Conservation (phyloP, 2,329 filamentous ascomycete genomes). For the Colletotrichum coccodes region DNA sequence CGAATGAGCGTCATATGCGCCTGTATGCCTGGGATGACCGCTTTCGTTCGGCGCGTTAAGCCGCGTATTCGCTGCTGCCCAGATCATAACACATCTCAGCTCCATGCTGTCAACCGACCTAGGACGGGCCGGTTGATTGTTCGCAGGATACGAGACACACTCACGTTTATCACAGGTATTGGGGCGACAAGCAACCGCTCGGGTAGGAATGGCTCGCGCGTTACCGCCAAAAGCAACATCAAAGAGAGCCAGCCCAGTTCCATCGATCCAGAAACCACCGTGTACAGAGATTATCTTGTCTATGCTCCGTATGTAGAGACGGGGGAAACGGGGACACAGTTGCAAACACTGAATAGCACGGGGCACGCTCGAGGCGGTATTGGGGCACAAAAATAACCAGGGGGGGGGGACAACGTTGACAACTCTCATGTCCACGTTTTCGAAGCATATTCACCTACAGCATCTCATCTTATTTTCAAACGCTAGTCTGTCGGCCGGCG, state of each 20-base stretch:
- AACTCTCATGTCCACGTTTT: too few relatives aligned
- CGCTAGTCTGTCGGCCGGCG: slow-evolving; percentile 10
- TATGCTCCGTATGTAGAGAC: slow-evolving; percentile 1
- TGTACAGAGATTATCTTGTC: not conserved
- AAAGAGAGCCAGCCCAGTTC: not conserved
- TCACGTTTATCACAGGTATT: not conserved
- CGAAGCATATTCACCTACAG: not conserved
- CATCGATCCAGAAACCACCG: not conserved
- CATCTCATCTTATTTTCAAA: not conserved
- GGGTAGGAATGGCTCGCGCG: not conserved
- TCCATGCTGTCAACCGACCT: not conserved
- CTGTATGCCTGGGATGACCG: slow-evolving; percentile 24
- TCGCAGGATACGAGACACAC: not conserved
- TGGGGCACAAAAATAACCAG: not conserved
- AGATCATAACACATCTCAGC: not conserved
- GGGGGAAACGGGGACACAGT: not conserved
- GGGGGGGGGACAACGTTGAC: not conserved
- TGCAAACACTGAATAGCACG: not conserved
- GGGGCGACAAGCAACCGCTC: not conserved
- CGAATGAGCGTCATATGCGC: slow-evolving; percentile 27
- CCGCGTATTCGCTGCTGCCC: not conserved
- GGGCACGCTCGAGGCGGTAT: not conserved
- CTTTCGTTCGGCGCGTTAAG: slow-evolving; percentile 15
- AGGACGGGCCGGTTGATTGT: not conserved
- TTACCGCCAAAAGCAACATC: not conserved